These are phyloP conservation scores for Sanghuangporus weigelae DNA, from an alignment of 1,284 basidiomycete genomes.

Conservation along the genomic window DNA sequence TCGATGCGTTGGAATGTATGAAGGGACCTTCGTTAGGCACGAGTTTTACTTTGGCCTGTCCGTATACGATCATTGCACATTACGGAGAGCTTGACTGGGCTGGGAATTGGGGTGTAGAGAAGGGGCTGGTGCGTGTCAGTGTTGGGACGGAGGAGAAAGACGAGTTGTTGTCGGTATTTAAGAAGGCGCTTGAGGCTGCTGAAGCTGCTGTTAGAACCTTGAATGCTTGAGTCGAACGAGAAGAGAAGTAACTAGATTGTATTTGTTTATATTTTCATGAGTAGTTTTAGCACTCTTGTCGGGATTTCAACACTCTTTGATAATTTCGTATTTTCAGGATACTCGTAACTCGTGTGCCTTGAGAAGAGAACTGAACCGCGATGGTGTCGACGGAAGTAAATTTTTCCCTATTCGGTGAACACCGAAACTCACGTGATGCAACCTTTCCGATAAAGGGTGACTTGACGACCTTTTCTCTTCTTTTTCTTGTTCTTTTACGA, in stretches of 20 bases:
- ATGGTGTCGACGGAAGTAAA: no score
- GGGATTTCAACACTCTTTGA: no score
- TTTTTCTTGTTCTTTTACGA: constrained; percentile 8
- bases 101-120: constrained; percentile 79
- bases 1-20: constrained; percentile 75
- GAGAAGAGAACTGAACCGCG: no score
- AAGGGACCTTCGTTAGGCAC: constrained; percentile 96
- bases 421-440: neutral
- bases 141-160: constrained; percentile 85
- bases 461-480: neutral
- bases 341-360: no score
- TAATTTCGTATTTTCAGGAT: no score
- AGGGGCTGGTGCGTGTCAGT: constrained; percentile 81
- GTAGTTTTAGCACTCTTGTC: no score
- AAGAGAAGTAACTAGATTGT: neutral
- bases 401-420: neutral
- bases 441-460: neutral
- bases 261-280: neutral
- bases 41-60: constrained; percentile 92
- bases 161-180: constrained; percentile 58
- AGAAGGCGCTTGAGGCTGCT: constrained; percentile 63
- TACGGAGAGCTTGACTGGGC: constrained; percentile 94
- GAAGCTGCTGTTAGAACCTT: constrained; percentile 34
- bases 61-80: constrained; percentile 93
- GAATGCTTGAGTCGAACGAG: neutral